Evolutionary conservation across 148 eudicot species (phyloP), one percentile per base, ranked within the genome.

Genomic region (Pharnaceum exiguum): DNA sequence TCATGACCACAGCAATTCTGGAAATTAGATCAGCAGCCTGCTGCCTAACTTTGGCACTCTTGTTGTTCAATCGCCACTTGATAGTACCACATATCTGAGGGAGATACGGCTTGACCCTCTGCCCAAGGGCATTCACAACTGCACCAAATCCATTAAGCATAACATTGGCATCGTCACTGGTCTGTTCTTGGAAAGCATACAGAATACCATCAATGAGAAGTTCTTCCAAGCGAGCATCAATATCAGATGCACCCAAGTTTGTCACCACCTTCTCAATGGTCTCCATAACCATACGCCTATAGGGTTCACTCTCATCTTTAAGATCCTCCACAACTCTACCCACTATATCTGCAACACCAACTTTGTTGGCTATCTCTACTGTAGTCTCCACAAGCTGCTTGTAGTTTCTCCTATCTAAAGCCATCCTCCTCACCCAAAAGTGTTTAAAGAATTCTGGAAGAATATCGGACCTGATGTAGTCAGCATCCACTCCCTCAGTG

Each of bases 141-240:
- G 97, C 97, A 70, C 97, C 97, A 71, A 87, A 91, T 18, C 97
- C 96, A 65, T 85, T 91, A 42, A 91, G 97, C 97, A 91, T 91
- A 54, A 91, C 97, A 72, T 91, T 91, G 11, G 97, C 97, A 79
- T 91, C 97, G 55, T 91, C 96, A 68, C 96, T 87, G 10, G 96
- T 91, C 73, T 91, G 96, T 72, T 91, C 97, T 60, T 91, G 97
- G 75, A 91, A 91, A 21, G 97, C 96, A 59, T 91, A 91, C 1
- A 91, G 87, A 36, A 91, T 91, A 2, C 96, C 97, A 75, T 91
- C 97, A 65, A 91, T 87, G 51, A 91, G 69, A 30, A 91, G 96
- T 81, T 91, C 96, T 71, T 91, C 96, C 71, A 91, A 77, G 23
- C 97, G 94, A 50, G 94, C 59, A 80, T 87, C 88, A 48, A 91